Base-by-base conservation (phyloP, 768 basidiomycete species). In the Mycena sanguinolenta region DNA sequence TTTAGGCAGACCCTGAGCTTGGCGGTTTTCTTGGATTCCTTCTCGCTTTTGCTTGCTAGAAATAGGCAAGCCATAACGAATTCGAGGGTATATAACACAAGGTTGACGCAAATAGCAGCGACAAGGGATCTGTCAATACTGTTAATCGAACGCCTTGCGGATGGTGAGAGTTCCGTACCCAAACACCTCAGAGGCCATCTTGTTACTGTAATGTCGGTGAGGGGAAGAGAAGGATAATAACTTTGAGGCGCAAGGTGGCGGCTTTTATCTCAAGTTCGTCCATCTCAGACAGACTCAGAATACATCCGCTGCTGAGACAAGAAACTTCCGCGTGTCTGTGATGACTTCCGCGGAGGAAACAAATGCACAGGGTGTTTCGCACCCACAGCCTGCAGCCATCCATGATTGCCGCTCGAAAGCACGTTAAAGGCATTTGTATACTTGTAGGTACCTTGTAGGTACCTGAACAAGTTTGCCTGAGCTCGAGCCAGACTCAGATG, bases 31-130 rank as follows among this genome's bases (percentile, higher is more conserved):
- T 57, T 13, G n/a, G 55, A 12, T 42, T 25, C 63, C 19, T n/a
- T 19, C 9, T 32, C 13, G 19, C 13, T 57, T 12, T 58, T 39
- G 17, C 59, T 49, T 1, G 36, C 23, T 16, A 62, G 44, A 4
- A 61, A 44, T 21, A 30, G 52, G 44, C 58, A 72, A 25, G 71
- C 71, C 67, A 69, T 65, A 28, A 58, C 53, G 34, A 65, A 30
- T 32, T 72, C 71, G 6, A 69, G 54, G 13, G 71, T 65, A 46
- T 62, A 71, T 8, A 63, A 46, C 1, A 68, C 14, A 23, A 72
- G 57, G 25, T 72, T 72, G 44, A 65, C 16, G 44, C 38, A 64
- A 1, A 63, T 54, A 16, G 61, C 62, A 12, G 62, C 49, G 50
- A 72, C 66, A 17, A 68, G 65, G 12, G 71, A 60, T 61, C 71